These are phyloP conservation scores for Sarocladium kiliense DNA, from an alignment of 2,329 filamentous ascomycete genomes.

Conservation along the genomic window DNA sequence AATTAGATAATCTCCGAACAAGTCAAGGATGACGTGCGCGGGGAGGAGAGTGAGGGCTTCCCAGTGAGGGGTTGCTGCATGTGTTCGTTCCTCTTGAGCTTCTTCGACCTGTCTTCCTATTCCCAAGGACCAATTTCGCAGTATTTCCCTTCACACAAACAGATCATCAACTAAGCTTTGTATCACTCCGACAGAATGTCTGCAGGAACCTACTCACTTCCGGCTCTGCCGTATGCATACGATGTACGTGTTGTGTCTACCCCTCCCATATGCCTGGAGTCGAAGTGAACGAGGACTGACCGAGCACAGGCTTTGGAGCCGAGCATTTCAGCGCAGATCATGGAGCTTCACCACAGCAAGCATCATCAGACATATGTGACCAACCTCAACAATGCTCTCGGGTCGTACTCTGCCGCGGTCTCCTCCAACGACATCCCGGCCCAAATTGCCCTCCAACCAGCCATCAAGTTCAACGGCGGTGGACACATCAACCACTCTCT, in stretches of 20 bases:
- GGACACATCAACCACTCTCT: conserved; percentile 91
- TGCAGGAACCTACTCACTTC: conserved; percentile 47
- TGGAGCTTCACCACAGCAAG: conserved; percentile 75
- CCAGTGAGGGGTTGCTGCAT: too few relatives aligned
- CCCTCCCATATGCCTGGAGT: neutral
- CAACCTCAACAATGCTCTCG: conserved; percentile 65
- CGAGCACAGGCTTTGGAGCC: conserved; percentile 59
- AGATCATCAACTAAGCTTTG: too few relatives aligned
- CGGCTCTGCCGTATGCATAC: conserved; percentile 63
- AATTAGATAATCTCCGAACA: neutral
- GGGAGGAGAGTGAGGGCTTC: neutral
- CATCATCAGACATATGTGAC: conserved; percentile 76
- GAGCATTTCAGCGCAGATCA: conserved; percentile 71
- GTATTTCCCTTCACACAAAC: too few relatives aligned
- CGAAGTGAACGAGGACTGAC: neutral
- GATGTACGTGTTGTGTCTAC: conserved; percentile 45
- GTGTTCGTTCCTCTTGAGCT: neutral
- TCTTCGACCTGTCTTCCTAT: neutral
- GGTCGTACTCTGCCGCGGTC: conserved; percentile 52
- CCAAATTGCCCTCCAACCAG: conserved; percentile 62
- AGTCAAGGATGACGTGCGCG: conserved; percentile 1
- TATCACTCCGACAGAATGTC: too few relatives aligned
- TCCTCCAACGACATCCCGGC: conserved; percentile 52
- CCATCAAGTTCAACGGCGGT: conserved; percentile 83
- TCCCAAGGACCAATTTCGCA: too few relatives aligned